A percentile compares a stretch with the other conserved stretches of the same genome.
Evolutionary conservation across 202 grass and related monocot genomes (phyloP).

Genomic region (Panicum virgatum): DNA sequence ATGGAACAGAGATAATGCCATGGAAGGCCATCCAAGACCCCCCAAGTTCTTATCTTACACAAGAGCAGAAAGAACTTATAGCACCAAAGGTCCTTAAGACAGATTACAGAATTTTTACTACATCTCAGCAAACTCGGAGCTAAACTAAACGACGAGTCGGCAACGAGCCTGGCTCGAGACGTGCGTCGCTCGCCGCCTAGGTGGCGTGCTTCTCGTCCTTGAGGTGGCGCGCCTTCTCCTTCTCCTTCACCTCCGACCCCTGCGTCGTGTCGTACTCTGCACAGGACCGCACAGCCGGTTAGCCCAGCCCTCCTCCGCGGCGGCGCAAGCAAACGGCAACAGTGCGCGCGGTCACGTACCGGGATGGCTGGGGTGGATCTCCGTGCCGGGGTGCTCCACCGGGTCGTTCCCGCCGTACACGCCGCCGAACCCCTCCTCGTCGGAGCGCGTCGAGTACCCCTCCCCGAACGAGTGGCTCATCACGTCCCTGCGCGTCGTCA

Average conservation of each 20-base stretch:
- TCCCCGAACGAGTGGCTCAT: slow-evolving; percentile 79
- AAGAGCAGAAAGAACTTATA: no score
- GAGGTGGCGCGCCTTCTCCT: slow-evolving; percentile 63
- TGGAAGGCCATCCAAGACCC: no score
- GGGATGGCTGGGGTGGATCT: slow-evolving; percentile 40
- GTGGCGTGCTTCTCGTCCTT: slow-evolving; percentile 28
- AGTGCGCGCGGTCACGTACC: slow-evolving; percentile 14
- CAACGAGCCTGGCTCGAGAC: not conserved
- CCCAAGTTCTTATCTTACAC: no score
- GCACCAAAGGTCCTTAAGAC: no score
- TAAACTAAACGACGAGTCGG: not conserved
- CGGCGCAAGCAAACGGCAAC: not conserved
- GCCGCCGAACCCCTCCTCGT: slow-evolving; percentile 82
- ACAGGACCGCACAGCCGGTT: not conserved
- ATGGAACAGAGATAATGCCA: no score
- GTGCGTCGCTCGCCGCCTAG: not conserved
- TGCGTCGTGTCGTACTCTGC: slow-evolving; percentile 61
- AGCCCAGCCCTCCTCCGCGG: not conserved
- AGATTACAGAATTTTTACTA: no score
- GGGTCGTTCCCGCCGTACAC: slow-evolving; percentile 50
- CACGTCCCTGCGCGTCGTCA: slow-evolving; percentile 41
- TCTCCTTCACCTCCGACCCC: slow-evolving; percentile 78
- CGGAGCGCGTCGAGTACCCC: slow-evolving; percentile 69
- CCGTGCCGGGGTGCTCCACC: slow-evolving; percentile 1
- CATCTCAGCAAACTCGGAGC: not conserved